Evolutionary conservation across 495 filamentous ascomycete species (phyloP), one percentile per base, ranked within the genome.

Genomic region (Neurospora sp.): DNA sequence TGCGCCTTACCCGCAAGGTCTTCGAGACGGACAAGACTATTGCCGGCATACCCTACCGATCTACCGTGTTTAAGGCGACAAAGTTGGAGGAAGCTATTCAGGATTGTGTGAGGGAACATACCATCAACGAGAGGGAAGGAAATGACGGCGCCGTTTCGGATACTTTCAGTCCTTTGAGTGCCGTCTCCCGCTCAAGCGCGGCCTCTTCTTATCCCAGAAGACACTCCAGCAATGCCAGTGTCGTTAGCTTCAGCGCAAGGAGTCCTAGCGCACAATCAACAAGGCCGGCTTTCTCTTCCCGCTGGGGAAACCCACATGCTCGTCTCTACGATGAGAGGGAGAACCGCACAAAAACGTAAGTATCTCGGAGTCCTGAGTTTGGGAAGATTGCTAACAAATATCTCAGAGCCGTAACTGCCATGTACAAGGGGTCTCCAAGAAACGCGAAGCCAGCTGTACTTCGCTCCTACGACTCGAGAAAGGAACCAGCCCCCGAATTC

Each of bases 1-100:
- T 97, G 73, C 91, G 92, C 72, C 92, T 99, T 87, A 99, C 96
- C 46, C 90, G 91, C 76, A 90, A 90, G 78, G 96, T 98, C 0
- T 99, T 99, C 75, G 94, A 97, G 82, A 98, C 96, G 11, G 96
- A 99, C 83, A 99, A 99, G 84, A 98, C 95, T 8, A 89, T 99
- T 74, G 93, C 92, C 20, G 96, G 95, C 16, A 96, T 99, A 72
- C 96, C 95, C 0, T 97, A 96, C 77, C 90, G 92, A 35, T 94
- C 92, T 20, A 98, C 96, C 0, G 80, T 98, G 59, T 98, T 98
- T 88, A 99, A 99, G 84, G 94, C 96, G 7, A 95, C 92, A 9
- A 94, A 93, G 78, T 85, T 99, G 71, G 96, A 98, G 79, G 94
- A 98, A 75, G 96, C 94, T 1, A 98, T 99, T 78, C 89, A 88